Percentiles rank a stretch among this genome's conserved stretches.
phyloP scores from a whole-genome alignment of 768 basidiomycete species.

The Filobasidium wieringae region DNA sequence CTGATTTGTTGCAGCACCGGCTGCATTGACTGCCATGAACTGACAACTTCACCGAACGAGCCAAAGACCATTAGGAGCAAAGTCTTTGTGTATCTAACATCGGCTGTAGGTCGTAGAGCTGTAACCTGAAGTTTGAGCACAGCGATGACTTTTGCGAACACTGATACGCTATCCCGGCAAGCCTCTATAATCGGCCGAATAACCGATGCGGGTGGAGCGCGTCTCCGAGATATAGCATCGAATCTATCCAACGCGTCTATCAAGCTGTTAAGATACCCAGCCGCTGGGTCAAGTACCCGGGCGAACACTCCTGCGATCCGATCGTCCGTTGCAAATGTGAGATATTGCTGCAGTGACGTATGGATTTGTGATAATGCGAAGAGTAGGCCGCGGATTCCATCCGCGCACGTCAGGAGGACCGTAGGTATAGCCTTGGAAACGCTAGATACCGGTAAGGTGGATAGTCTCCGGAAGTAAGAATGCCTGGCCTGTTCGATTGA shows the following conservation, averaged over 20 bases:
- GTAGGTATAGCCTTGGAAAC: slow-evolving; percentile 52
- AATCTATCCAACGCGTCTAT: slow-evolving; percentile 85
- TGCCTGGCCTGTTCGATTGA: slow-evolving; percentile 65
- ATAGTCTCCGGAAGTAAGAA: slow-evolving; percentile 88
- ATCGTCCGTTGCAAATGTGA: slow-evolving; percentile 68
- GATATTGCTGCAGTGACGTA: slow-evolving; percentile 76
- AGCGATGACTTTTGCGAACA: slow-evolving; percentile 76
- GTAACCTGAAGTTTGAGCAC: slow-evolving; percentile 59
- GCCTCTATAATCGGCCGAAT: slow-evolving; percentile 70
- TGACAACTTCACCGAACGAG: slow-evolving; percentile 72
- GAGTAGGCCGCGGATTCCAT: slow-evolving; percentile 81
- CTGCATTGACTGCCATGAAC: slow-evolving; percentile 67
- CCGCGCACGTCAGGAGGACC: slow-evolving; percentile 58
- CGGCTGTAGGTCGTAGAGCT: slow-evolving; percentile 58
- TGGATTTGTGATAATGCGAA: slow-evolving; percentile 87
- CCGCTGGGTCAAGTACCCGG: slow-evolving; percentile 77
- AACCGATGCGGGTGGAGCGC: slow-evolving; percentile 55
- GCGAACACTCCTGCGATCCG: slow-evolving; percentile 65
- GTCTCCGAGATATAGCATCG: slow-evolving; percentile 59
- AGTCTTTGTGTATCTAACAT: slow-evolving; percentile 76
- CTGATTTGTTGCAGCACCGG: slow-evolving; percentile 60
- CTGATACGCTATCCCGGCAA: slow-evolving; percentile 68
- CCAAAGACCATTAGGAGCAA: slow-evolving; percentile 80
- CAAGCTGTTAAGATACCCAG: slow-evolving; percentile 63
- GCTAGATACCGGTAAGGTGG: slow-evolving; percentile 54